Evolutionary conservation across 345 rosid species (phyloP), one percentile per base, ranked within the genome.

Genomic region (Pseudoturritis turrita): DNA sequence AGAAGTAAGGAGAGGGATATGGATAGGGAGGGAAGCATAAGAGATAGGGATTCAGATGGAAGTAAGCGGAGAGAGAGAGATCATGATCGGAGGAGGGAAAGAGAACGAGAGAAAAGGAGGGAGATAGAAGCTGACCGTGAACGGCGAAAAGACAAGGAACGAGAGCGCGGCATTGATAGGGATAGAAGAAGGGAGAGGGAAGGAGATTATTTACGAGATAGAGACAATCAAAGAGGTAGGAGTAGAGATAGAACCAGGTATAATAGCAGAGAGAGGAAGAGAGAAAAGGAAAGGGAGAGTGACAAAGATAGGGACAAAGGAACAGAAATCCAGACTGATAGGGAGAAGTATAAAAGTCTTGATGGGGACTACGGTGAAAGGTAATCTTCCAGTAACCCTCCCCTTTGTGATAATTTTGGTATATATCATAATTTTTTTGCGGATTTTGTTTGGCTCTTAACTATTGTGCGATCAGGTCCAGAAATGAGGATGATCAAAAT

Each of bases 401-500:
- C 3, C 63, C 50, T 15, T 71, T 26, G 60, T 23, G 22, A 43
- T 12, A n/a, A 18, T 60, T 61, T 11, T 4, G 21, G 21, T 71
- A 40, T 62, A 59, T 5, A 56, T 51, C 7, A 28, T 37, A 10
- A 22, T 54, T 31, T 17, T 55, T 66, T 50, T 26, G 41, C n/a
- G 21, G 23, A 8, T 26, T 39, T 55, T 57, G 61, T 70, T 25
- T 47, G 47, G 41, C n/a, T 35, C 10, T 54, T 66, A 54, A 50
- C 17, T 70, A 36, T 62, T 10, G 74, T 63, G 9, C 35, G 10
- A 52, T 56, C 72, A 81, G 73, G 71, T 82, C 68, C 73, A 87
- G 86, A 60, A 79, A 82, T 60, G 87, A 84, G 51, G 84, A 82
- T 71, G 91, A 76, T 56, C 80, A 80, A 72, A 83, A 81, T 71